A percentile compares a stretch with the other conserved stretches of the same genome.
Conservation (phyloP, 208 protist genomes). For the Acanthamoeba sp. region DNA sequence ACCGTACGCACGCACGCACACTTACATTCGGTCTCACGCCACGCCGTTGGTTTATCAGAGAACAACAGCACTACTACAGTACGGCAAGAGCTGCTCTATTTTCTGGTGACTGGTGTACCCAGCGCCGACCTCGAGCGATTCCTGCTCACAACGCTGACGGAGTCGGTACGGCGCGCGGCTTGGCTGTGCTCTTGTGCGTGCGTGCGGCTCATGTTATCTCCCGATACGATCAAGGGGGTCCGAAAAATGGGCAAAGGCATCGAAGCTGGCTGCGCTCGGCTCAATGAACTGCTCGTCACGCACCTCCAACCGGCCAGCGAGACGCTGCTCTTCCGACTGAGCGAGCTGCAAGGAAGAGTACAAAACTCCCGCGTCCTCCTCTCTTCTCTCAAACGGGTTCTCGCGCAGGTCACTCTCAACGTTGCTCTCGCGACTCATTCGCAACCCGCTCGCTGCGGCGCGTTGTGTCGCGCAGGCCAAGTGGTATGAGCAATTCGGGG, state of each 20-base stretch:
- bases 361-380: background rate
- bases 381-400: no score
- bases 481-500: conserved; percentile 60
- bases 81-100: conserved; percentile 62
- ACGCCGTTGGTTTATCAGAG: background rate
- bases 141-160: conserved; percentile 45
- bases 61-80: conserved; percentile 47
- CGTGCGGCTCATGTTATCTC: no score
- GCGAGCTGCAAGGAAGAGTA: conserved; percentile 52
- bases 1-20: background rate
- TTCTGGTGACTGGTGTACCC: conserved; percentile 54
- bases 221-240: conserved; percentile 43
- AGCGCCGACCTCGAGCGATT: conserved; percentile 62
- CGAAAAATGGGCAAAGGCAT: conserved; percentile 30
- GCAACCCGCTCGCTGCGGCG: background rate
- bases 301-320: conserved; percentile 47
- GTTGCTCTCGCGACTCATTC: no score
- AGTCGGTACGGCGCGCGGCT: background rate
- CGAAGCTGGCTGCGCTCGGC: conserved; percentile 16
- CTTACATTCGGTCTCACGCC: no score
- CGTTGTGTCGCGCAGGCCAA: background rate
- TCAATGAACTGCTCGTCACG: conserved; percentile 41
- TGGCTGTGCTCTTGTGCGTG: no score
- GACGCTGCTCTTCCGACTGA: conserved; percentile 47
- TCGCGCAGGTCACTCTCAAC: no score